Evolutionary conservation across 2,329 filamentous ascomycete species (phyloP).

Genomic region (Bipolaris bicolor): DNA sequence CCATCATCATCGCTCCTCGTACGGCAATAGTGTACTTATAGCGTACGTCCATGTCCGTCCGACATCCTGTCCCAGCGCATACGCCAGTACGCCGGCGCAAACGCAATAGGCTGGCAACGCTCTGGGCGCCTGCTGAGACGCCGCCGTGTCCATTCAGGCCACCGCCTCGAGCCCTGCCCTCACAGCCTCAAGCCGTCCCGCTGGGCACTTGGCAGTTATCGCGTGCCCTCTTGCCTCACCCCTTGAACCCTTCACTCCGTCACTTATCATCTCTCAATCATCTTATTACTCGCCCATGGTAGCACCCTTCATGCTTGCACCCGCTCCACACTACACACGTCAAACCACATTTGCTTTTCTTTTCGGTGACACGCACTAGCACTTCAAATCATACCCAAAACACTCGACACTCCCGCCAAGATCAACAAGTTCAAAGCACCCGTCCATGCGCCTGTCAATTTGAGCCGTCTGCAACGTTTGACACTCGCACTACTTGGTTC

Average conservation of each 20-base stretch:
- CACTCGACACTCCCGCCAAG: constrained; percentile 4
- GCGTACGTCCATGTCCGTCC: not conserved
- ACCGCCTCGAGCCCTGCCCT: constrained; percentile 7
- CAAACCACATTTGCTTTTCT: not conserved
- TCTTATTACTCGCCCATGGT: not conserved
- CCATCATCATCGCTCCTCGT: not conserved
- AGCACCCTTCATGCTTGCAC: not conserved
- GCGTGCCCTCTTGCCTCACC: constrained; percentile 21
- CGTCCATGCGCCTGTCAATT: constrained; percentile 18
- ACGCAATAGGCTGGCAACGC: not conserved
- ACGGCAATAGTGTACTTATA: too few relatives aligned
- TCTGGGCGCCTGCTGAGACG: constrained; percentile 24
- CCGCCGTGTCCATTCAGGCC: constrained; percentile 1
- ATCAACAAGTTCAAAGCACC: constrained; percentile 7
- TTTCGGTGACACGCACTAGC: not conserved
- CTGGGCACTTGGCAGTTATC: constrained; percentile 21
- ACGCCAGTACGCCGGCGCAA: not conserved
- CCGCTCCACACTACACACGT: not conserved
- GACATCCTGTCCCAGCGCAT: not conserved
- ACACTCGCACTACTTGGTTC: not conserved
- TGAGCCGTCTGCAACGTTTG: constrained; percentile 12
- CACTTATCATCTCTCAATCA: not conserved
- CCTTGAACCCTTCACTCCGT: not conserved
- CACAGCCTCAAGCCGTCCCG: constrained; percentile 30
- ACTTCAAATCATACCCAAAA: not conserved